Evolutionary conservation across 805 yeast genomes (phyloP), one percentile per base, ranked within the genome.

Genomic region (Jamesozyma hellenica): DNA sequence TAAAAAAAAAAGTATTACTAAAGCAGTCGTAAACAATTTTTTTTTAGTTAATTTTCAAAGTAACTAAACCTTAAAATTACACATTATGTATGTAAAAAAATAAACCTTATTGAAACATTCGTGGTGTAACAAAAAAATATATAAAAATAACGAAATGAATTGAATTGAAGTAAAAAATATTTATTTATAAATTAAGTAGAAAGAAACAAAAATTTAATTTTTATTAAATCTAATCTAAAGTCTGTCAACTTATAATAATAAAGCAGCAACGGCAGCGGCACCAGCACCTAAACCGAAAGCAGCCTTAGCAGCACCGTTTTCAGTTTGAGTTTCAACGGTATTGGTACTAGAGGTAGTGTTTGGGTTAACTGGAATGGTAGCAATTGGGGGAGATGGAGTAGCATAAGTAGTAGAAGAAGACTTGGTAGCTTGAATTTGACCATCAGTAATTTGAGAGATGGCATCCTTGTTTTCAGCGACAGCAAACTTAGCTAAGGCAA

Each of bases 261-360:
- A 38, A 33, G 47, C 48, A 29, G 42, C 51, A 31, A 45, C 51
- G 17, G 51, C 52, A 13, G 36, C 28, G 35, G 44, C 46, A 44
- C 49, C 48, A 34, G 53, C 53, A 45, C 51, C 51, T 37, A 45
- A 36, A 41, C 53, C 53, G 21, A 32, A 44, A 33, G 36, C 42
- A 33, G 48, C 47, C 35, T 37, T 47, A 23, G 41, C 46, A 32
- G 53, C 53, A 43, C 44, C 51, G 32, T 51, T 51, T 28, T 43
- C 45, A 19, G 55, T 42, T 39, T 47, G 48, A 31, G 31, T 33
- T 15, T 27, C 12, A 26, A 41, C 39, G 15, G 42, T 29, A 14
- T 21, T 14, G 13, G 41, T 32, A 16, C 36, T 28, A 18, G n/a
- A 11, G n/a, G 35, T 31, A n/a, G 32, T 32, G 8, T 16, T 13